These are phyloP conservation scores for Pueraria montana DNA, from an alignment of 306 rosid species.

Conservation along the genomic window DNA sequence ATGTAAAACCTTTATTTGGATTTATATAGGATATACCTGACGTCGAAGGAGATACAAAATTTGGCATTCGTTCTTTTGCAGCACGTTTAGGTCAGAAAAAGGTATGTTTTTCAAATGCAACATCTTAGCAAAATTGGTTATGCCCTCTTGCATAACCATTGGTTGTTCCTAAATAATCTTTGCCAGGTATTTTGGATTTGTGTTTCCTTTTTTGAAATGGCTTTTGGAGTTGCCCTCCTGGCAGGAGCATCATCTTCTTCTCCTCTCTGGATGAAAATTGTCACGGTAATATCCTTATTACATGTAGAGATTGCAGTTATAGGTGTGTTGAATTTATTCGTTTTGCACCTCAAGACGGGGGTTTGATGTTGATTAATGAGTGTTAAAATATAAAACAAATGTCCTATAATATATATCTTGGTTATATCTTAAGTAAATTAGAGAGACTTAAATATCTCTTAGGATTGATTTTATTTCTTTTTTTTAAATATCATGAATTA, in stretches of 20 bases:
- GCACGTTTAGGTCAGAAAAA: neutral
- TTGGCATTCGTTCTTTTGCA: neutral
- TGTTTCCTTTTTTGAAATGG: neutral
- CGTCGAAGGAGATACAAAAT: neutral
- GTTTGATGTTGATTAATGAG: neutral
- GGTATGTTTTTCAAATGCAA: neutral
- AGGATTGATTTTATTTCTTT: neutral
- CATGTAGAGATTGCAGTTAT: neutral
- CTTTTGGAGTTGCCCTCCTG: neutral
- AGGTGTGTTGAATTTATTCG: neutral
- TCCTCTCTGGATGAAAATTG: neutral
- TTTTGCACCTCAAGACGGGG: neutral
- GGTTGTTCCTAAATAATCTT: neutral
- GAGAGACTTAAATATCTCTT: neutral
- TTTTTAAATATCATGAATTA: neutral
- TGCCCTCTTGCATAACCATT: neutral
- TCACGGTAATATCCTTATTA: neutral
- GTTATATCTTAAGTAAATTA: neutral
- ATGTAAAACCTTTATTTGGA: neutral
- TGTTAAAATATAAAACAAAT: neutral
- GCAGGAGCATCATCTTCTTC: neutral
- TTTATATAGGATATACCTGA: slow-evolving; percentile 2
- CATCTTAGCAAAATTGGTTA: neutral
- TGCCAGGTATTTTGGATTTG: neutral
- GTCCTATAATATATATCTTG: neutral